Percentiles rank a stretch among this genome's conserved stretches.
phyloP scores from a whole-genome alignment of 805 yeast genomes.

The Saccharomycopsis babjevae region DNA sequence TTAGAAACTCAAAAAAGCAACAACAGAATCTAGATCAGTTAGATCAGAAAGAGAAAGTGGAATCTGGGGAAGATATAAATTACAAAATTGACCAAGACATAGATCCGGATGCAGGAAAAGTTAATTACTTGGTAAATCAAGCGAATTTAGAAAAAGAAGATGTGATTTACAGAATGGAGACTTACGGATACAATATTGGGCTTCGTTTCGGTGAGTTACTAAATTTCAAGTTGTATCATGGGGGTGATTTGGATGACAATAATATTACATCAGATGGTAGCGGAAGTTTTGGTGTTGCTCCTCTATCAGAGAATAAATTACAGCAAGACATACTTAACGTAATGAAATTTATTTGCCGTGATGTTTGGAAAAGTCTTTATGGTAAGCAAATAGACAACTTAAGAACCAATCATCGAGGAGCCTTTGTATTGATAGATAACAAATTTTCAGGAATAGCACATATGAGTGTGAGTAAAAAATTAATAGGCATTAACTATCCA shows the following conservation, averaged over 20 bases:
- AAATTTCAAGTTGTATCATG: constrained; percentile 26
- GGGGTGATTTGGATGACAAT: constrained; percentile 34
- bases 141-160: constrained; percentile 34
- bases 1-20: constrained; percentile 14
- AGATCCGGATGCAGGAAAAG: constrained; percentile 7
- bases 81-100: constrained; percentile 25
- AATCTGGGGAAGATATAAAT: constrained; percentile 25
- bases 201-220: constrained; percentile 41
- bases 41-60: constrained; percentile 19
- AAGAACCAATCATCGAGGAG: constrained; percentile 77
- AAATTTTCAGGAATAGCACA: constrained; percentile 43
- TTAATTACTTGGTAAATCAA: constrained; percentile 27
- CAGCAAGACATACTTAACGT: constrained; percentile 64
- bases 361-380: constrained; percentile 74
- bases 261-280: constrained; percentile 33
- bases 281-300: background rate
- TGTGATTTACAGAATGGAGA: constrained; percentile 50
- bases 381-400: constrained; percentile 86
- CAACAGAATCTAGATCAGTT: constrained; percentile 17
- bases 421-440: constrained; percentile 59
- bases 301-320: constrained; percentile 22
- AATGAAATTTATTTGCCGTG: constrained; percentile 88
- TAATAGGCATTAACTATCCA: background rate
- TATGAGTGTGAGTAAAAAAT: constrained; percentile 37
- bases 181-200: constrained; percentile 64